Percentiles rank a stretch among this genome's conserved stretches.
phyloP scores from a whole-genome alignment of 2,329 filamentous ascomycete species.

The Venturiaceae sp. region DNA sequence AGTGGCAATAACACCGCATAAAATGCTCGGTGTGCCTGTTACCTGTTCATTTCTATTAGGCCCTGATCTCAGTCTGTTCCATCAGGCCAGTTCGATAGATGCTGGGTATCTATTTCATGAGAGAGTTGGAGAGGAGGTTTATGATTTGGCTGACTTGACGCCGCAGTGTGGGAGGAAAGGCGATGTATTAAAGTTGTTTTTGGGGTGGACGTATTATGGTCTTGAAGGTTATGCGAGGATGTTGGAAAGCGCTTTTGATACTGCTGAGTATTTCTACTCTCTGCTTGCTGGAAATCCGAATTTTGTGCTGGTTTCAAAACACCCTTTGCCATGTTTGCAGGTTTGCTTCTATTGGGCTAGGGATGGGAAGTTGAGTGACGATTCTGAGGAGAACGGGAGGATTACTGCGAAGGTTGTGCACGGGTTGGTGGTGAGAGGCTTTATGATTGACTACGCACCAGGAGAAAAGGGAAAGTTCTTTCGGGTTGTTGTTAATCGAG shows the following conservation, averaged over 20 bases:
- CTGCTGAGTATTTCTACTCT: conserved; percentile 58
- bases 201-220: conserved; percentile 87
- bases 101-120: conserved; percentile 60
- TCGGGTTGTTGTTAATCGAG: conserved; percentile 57
- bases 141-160: conserved; percentile 86
- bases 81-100: conserved; percentile 73
- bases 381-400: conserved; percentile 40
- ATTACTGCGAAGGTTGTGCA: conserved; percentile 46
- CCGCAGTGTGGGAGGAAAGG: conserved; percentile 85
- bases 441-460: conserved; percentile 61
- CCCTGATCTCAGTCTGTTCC: conserved; percentile 66
- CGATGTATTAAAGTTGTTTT: conserved; percentile 77
- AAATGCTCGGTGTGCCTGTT: conserved; percentile 88
- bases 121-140: conserved; percentile 40
- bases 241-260: conserved; percentile 59
- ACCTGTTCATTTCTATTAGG: conserved; percentile 86
- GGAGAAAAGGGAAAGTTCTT: conserved; percentile 57
- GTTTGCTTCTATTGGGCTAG: conserved; percentile 87
- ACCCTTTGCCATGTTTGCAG: conserved; percentile 80
- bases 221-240: conserved; percentile 56
- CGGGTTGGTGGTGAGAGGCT: conserved; percentile 47
- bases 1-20: conserved; percentile 87
- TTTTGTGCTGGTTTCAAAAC: conserved; percentile 63
- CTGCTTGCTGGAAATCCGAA: conserved; percentile 46
- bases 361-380: conserved; percentile 37